Base-by-base conservation (phyloP, 257 asterid species). In the Nicotiana tomentosiformis region DNA sequence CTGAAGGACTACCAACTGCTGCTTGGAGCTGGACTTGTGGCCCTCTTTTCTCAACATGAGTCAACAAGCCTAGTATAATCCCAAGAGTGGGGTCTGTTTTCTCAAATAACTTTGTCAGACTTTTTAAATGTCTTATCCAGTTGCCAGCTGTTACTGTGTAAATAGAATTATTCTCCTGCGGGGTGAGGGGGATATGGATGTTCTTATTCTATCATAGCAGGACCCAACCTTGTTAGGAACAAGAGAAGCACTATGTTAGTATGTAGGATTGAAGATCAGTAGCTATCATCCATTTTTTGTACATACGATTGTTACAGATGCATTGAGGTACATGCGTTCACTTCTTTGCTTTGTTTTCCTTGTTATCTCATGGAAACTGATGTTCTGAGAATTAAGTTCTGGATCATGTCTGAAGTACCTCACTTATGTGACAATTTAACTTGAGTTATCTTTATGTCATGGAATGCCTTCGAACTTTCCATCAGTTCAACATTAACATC, bases 41-140 rank as follows among this genome's bases (percentile, higher is more conserved):
- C 62, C 43, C 80, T 74, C 43, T 74, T 43, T 49, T 74, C 23
- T 49, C 80, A 74, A 74, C 49, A 74, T 74, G 80, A 26, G 23
- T 29, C 30, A 29, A 29, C 30, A 29, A 29, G 1, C 30, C 30
- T 1, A 29, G 30, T 29, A 29, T 29, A 29, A 29, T 29, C 30
- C 30, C 30, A 29, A 1, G 30, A 29, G 30, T 29, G 30, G 30
- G 30, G 30, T 29, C 2, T 29, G 30, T 29, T 29, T 29, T 29
- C 30, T 29, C 62, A 3, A 74, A 15, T 74, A 49, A 62, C 26
- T 74, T 49, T 74, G 62, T 49, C 60, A 43, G 37, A 12, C 17
- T 18, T 72, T 23, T 46, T 46, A 20, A 72, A 46, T 72, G 23
- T 72, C 78, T 72, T 72, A 43, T 72, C 23, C 78, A 72, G 78